Evolutionary conservation across 2,329 filamentous ascomycete species (phyloP).

Genomic region (Penicillium expansum): DNA sequence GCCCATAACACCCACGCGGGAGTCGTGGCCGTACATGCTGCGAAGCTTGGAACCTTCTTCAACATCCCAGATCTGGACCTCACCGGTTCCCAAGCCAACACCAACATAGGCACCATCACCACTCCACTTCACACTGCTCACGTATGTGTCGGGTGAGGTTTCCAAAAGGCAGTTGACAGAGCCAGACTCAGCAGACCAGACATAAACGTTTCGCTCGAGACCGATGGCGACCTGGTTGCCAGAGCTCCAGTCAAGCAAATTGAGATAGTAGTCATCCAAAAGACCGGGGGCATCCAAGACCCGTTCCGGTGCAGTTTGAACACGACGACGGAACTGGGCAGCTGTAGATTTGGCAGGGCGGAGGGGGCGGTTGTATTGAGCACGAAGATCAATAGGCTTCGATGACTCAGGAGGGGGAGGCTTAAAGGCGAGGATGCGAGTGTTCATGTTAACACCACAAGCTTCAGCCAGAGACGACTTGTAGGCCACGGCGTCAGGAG

Average conservation of each 20-base stretch:
- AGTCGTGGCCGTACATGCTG: constrained; percentile 97
- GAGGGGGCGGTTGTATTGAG: constrained; percentile 96
- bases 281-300: constrained; percentile 94
- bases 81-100: constrained; percentile 89
- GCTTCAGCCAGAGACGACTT: constrained; percentile 86
- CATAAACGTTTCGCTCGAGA: constrained; percentile 93
- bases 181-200: constrained; percentile 96
- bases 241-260: constrained; percentile 96
- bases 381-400: constrained; percentile 94
- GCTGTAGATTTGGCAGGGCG: constrained; percentile 71
- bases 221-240: constrained; percentile 98
- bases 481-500: constrained; percentile 85
- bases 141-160: constrained; percentile 84
- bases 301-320: constrained; percentile 91
- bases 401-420: constrained; percentile 96
- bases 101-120: constrained; percentile 94
- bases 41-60: constrained; percentile 92
- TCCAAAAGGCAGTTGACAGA: constrained; percentile 86
- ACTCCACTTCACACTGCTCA: constrained; percentile 98
- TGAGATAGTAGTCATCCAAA: constrained; percentile 98
- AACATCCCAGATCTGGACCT: constrained; percentile 99
- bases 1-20: constrained; percentile 94
- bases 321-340: constrained; percentile 84
- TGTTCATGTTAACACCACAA: constrained; percentile 89
- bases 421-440: constrained; percentile 97